These are phyloP conservation scores for Alternaria ethzedia DNA, from an alignment of 2,329 filamentous ascomycete species.

Conservation along the genomic window DNA sequence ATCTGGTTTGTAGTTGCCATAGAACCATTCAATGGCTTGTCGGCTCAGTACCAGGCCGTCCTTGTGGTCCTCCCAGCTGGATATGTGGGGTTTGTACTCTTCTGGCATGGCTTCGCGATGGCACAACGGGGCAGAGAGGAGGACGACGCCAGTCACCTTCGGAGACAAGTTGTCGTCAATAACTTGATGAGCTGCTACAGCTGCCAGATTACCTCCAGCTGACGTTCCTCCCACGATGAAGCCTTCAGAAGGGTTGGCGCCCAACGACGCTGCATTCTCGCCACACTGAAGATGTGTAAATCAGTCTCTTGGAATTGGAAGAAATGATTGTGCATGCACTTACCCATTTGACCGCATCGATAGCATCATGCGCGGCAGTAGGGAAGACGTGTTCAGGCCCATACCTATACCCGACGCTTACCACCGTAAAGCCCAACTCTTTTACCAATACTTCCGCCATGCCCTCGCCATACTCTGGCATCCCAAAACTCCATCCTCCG, in stretches of 20 bases:
- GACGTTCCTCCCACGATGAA: background rate
- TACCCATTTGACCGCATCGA: background rate
- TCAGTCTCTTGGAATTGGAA: background rate
- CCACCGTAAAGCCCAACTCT: background rate
- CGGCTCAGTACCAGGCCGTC: background rate
- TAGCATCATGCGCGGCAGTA: background rate
- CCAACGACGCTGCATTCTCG: background rate
- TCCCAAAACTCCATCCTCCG: constrained; percentile 18
- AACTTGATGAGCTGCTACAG: constrained; percentile 15
- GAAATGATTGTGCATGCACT: background rate
- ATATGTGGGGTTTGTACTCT: background rate
- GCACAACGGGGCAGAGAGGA: background rate
- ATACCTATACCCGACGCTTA: background rate
- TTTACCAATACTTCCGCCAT: background rate
- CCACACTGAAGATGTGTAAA: background rate
- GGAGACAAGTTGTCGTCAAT: constrained; percentile 13
- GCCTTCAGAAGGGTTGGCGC: background rate
- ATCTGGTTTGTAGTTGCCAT: constrained; percentile 39
- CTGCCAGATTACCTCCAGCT: background rate
- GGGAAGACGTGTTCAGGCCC: background rate
- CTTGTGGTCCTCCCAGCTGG: background rate
- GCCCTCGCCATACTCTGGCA: background rate
- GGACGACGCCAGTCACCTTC: background rate
- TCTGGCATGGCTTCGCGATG: background rate
- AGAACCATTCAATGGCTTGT: background rate